Conservation (phyloP, 768 basidiomycete species). For the Mycena rosella region DNA sequence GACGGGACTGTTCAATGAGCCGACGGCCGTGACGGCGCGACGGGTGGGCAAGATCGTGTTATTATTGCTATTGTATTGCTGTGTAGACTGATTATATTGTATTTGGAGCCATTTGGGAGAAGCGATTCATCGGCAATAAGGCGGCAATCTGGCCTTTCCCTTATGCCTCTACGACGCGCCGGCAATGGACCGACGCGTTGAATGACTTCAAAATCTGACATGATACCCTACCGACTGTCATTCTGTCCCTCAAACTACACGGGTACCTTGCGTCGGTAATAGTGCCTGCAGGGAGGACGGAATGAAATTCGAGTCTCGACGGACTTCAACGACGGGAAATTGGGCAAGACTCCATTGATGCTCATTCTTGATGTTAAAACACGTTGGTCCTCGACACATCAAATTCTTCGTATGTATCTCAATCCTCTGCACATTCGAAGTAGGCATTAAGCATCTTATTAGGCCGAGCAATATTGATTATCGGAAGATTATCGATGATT, state of each 20-base stretch:
- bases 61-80: neutral
- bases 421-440: no score
- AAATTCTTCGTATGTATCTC: no score
- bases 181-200: conserved; percentile 14
- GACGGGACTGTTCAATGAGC: neutral
- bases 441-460: no score
- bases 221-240: neutral
- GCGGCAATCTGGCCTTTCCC: neutral
- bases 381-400: no score
- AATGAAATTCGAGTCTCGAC: no score
- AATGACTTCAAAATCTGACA: neutral
- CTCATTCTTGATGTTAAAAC: no score
- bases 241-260: neutral
- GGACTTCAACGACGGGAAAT: no score
- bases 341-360: no score
- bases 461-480: no score
- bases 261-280: neutral
- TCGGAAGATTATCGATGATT: no score
- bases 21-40: conserved; percentile 1
- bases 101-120: conserved; percentile 1
- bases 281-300: conserved; percentile 10
- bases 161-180: neutral
- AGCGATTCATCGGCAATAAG: conserved; percentile 5
- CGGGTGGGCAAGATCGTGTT: conserved; percentile 1
- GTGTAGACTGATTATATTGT: neutral